Evolutionary conservation across 768 basidiomycete genomes (phyloP), one percentile per base, ranked within the genome.

Genomic region (Saitozyma podzolica): DNA sequence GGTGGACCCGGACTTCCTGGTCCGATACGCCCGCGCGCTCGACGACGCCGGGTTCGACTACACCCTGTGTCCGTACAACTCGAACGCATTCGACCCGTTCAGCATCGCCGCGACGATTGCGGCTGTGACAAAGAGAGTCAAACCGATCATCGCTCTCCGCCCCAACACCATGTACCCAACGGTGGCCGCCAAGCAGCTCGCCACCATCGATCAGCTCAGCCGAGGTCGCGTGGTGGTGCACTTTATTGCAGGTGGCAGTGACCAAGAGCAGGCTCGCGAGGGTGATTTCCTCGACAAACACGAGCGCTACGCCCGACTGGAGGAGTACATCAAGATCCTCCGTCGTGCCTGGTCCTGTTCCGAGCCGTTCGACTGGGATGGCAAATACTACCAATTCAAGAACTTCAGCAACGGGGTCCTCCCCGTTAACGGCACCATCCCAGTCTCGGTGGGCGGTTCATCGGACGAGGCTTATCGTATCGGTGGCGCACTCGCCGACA

Each of bases 141-240:
- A 58, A 40, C 50, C 70, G 50, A 63, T 72, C 54, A 65, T 69
- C 51, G 70, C 70, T 37, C 54, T 72, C 7, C 48, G 68, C 48
- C 71, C 71, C 13, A 69, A 69, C 37, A 69, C 71, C 43, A 70
- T 69, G 71, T 70, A 58, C 57, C 71, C 71, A 11, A 73, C 68
- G 3, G 64, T 70, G 6, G 71, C 71, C 7, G 71, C 71, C 37
- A 73, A 73, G 54, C 68, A 70, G 50, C 69, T 73, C 17, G 68
- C 71, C 29, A 68, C 68, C 3, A 57, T 73, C 39, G 56, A 67
- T 51, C 68, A 69, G 52, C 50, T 69, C n/a, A 54, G 59, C n/a
- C 6, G 62, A 10, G 71, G 71, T 19, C 59, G 71, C 40, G 68
- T 68, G 9, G 68, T 69, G 17, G 71, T 73, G 7, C 68, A 73